These are phyloP conservation scores for Globisporangium paroecandrum DNA, from an alignment of 352 stramenopile species.

Conservation along the genomic window DNA sequence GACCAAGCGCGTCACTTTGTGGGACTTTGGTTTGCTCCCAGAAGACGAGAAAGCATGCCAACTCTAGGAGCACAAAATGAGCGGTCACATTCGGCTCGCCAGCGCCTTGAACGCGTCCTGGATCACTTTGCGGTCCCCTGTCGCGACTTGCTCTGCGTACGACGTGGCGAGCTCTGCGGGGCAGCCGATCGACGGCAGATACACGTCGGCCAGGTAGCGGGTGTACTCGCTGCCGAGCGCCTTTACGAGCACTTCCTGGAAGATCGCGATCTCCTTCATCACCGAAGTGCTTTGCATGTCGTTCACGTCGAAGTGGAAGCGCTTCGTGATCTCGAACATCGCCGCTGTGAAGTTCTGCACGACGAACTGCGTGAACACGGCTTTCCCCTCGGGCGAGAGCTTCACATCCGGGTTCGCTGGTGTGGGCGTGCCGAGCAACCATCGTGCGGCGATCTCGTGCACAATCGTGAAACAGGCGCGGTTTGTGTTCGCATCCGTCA, in stretches of 20 bases:
- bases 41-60: too few relatives aligned
- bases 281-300: constrained; percentile 61
- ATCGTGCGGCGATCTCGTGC: constrained; percentile 62
- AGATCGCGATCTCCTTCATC: constrained; percentile 74
- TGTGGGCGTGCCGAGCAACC: constrained; percentile 29
- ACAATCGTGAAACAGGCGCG: constrained; percentile 72
- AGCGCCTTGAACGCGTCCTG: constrained; percentile 63
- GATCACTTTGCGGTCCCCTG: constrained; percentile 63
- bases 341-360: constrained; percentile 67
- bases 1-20: not conserved
- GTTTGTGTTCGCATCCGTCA: constrained; percentile 72
- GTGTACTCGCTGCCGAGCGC: constrained; percentile 62
- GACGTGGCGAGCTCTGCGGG: constrained; percentile 46
- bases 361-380: constrained; percentile 55
- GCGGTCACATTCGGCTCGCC: constrained; percentile 39
- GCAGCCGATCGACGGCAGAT: constrained; percentile 57
- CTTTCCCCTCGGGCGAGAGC: constrained; percentile 33
- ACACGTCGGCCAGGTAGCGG: constrained; percentile 55
- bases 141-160: constrained; percentile 62
- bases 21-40: too few relatives aligned
- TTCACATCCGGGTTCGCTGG: constrained; percentile 20
- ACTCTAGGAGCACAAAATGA: not conserved
- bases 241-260: constrained; percentile 61
- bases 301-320: constrained; percentile 65
- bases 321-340: constrained; percentile 68